phyloP scores from a whole-genome alignment of 768 basidiomycete species.

The Kwoniella dejecticola region DNA sequence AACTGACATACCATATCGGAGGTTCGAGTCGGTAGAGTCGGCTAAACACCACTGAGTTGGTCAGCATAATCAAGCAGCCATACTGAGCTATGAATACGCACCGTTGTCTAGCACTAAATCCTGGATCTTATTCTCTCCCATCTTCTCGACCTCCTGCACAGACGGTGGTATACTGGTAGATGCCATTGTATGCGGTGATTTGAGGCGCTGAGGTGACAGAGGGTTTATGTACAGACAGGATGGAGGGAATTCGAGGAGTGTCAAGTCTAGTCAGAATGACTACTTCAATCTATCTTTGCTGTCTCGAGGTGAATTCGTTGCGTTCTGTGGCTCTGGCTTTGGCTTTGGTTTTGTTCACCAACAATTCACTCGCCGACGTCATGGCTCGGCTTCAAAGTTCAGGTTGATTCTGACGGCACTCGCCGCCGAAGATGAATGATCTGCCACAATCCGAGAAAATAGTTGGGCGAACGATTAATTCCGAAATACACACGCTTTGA shows the following conservation, averaged over 20 bases:
- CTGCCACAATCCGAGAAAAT: constrained; percentile 1
- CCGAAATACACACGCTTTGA: background rate
- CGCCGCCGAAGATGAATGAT: background rate
- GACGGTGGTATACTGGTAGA: background rate
- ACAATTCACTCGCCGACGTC: background rate
- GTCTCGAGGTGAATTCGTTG: background rate
- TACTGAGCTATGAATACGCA: background rate
- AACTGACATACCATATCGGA: constrained; percentile 53
- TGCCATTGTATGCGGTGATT: constrained; percentile 10
- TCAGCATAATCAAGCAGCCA: too few species aligned
- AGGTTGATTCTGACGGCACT: background rate
- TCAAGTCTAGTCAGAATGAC: too few species aligned
- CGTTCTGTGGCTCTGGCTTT: too few species aligned
- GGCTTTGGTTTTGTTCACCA: background rate
- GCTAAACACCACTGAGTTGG: constrained; percentile 32
- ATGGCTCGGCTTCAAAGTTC: background rate
- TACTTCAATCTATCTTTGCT: background rate
- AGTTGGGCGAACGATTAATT: background rate
- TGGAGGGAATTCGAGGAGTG: too few species aligned
- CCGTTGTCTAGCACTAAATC: constrained; percentile 48
- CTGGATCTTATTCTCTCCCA: constrained; percentile 36
- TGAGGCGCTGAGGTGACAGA: too few species aligned
- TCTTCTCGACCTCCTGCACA: constrained; percentile 27
- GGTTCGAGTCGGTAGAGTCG: constrained; percentile 54
- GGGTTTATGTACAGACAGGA: too few species aligned